These are phyloP conservation scores for Umbelopsis sp. DNA, from an alignment of 192 early-diverging fungal species.

Conservation along the genomic window DNA sequence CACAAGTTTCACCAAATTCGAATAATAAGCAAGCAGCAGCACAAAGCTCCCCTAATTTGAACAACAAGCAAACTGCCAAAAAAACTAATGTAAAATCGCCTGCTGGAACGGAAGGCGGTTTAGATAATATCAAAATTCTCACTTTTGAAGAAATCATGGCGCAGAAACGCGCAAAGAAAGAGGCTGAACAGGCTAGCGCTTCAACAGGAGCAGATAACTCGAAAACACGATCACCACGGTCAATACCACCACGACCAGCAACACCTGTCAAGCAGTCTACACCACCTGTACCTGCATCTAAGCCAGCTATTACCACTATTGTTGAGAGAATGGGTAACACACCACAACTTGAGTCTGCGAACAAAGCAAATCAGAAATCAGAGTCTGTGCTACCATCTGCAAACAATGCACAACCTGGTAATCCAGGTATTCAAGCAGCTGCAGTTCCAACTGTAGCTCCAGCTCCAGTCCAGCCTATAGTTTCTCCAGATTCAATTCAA, in stretches of 20 bases:
- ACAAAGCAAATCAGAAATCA: neutral
- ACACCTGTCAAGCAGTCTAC: neutral
- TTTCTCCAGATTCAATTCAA: too few species aligned
- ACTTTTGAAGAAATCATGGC: slow-evolving; percentile 15
- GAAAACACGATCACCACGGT: neutral
- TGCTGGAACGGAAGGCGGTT: neutral
- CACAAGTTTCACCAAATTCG: neutral
- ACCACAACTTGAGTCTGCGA: neutral
- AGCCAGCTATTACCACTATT: neutral
- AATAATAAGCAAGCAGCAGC: neutral
- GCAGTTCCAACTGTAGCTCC: neutral
- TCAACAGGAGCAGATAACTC: neutral
- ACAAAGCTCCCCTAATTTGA: neutral
- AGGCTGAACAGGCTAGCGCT: neutral
- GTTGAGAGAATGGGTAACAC: neutral
- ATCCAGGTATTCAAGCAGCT: neutral
- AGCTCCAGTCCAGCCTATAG: neutral
- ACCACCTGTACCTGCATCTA: neutral
- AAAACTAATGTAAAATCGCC: neutral
- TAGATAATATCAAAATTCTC: slow-evolving; percentile 4
- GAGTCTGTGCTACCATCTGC: neutral
- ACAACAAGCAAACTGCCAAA: neutral
- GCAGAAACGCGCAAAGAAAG: slow-evolving; percentile 5
- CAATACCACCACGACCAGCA: neutral
- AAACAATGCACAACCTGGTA: neutral